phyloP scores from a whole-genome alignment of 2,329 filamentous ascomycete genomes.

The Biscogniauxia sp. region DNA sequence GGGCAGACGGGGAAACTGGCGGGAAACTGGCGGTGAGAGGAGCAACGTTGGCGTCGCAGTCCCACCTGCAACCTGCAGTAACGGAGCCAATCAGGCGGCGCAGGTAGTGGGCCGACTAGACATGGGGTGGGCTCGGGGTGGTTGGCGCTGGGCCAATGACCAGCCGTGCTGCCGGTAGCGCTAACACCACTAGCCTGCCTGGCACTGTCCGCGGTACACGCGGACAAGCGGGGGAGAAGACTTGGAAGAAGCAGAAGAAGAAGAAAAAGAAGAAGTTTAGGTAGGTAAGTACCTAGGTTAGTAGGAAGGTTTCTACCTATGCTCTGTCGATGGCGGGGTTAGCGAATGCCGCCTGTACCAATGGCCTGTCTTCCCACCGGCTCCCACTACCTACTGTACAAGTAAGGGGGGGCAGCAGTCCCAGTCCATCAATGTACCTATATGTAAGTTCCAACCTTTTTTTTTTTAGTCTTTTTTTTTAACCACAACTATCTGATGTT shows the following conservation, averaged over 20 bases:
- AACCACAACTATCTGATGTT: too few species aligned
- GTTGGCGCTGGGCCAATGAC: slow-evolving; percentile 20
- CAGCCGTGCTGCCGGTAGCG: slow-evolving; percentile 7
- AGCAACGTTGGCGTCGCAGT: slow-evolving; percentile 32
- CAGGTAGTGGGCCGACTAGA: slow-evolving; percentile 19
- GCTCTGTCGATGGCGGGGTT: slow-evolving; percentile 3
- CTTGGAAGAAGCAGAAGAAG: neutral
- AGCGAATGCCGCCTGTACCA: neutral
- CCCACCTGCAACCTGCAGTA: slow-evolving; percentile 33
- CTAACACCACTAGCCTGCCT: neutral
- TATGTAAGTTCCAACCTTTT: neutral
- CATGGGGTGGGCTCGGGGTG: slow-evolving; percentile 15
- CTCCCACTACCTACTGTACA: neutral
- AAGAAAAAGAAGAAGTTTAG: too few species aligned
- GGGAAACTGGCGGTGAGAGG: slow-evolving; percentile 35
- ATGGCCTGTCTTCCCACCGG: neutral
- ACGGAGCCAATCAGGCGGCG: slow-evolving; percentile 23
- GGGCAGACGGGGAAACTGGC: slow-evolving; percentile 30
- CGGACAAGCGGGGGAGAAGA: neutral
- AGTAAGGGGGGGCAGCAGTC: neutral
- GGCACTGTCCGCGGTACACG: slow-evolving; percentile 3
- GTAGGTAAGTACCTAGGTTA: too few species aligned
- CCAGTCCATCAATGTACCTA: neutral
- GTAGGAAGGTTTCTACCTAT: neutral
- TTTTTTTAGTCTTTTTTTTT: too few species aligned